These are phyloP conservation scores for Termitomyces sp. DNA, from an alignment of 768 basidiomycete species.

Conservation along the genomic window DNA sequence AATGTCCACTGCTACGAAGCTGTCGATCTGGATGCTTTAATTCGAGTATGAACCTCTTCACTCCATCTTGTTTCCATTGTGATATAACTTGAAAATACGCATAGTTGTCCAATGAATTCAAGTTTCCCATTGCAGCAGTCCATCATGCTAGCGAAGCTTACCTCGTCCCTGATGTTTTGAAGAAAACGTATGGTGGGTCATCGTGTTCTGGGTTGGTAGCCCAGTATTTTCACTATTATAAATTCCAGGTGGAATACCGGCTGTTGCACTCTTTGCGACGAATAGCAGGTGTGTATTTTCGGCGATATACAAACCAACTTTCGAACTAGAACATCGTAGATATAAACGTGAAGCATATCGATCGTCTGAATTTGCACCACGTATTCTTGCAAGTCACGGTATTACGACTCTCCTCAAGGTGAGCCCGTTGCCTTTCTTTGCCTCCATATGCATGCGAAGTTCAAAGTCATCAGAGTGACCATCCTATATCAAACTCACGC, in stretches of 20 bases:
- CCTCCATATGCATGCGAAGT: not conserved
- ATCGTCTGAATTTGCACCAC: slow-evolving; percentile 77
- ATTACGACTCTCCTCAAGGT: slow-evolving; percentile 78
- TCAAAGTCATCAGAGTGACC: slow-evolving; percentile 52
- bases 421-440: not conserved
- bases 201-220: not conserved
- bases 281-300: slow-evolving; percentile 30
- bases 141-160: slow-evolving; percentile 84
- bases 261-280: slow-evolving; percentile 75
- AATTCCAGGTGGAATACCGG: slow-evolving; percentile 59
- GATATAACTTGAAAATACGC: not conserved
- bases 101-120: slow-evolving; percentile 82
- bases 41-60: slow-evolving; percentile 43
- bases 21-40: slow-evolving; percentile 71
- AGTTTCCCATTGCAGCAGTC: slow-evolving; percentile 74
- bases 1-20: slow-evolving; percentile 56
- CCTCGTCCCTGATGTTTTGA: slow-evolving; percentile 75
- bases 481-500: slow-evolving; percentile 64
- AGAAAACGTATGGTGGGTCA: slow-evolving; percentile 59
- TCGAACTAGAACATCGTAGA: slow-evolving; percentile 28
- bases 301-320: not conserved
- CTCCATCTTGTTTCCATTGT: not conserved
- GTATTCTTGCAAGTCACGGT: slow-evolving; percentile 66
- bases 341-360: slow-evolving; percentile 84
- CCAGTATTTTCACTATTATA: not conserved